Evolutionary conservation across 2,329 filamentous ascomycete species (phyloP), one percentile per base, ranked within the genome.

Genomic region (Capronia epimyces): DNA sequence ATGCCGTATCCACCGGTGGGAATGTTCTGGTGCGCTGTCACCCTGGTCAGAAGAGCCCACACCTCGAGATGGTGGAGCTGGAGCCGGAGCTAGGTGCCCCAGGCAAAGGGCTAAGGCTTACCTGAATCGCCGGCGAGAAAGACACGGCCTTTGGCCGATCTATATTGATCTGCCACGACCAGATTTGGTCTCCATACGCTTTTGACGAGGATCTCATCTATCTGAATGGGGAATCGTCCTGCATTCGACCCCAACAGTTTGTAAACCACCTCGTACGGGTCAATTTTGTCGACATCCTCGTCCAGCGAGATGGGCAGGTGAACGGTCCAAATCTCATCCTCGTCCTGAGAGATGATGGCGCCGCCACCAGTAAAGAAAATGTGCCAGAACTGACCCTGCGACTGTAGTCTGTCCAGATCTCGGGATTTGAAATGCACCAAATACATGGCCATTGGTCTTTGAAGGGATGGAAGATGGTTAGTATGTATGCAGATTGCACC

Each of bases 1-100:
- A 69, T 64, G 2, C 69, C 69, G 41, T 69, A 67, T 1, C 67
- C 69, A 2, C 69, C 68, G 3, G 59, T 60, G 1, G 67, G 66
- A n/a, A 63, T 60, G 22, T 63, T 65, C 18, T 62, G 58, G 51
- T 71, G 68, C 5, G 67, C 67, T 34, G 64, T 52, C 52, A 69
- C 66, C 2, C 65, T 65, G 6, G 62, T 60, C 1, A 69, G 60
- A 22, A 67, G 62, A 9, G n/a, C n/a, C n/a, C n/a, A n/a, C n/a
- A n/a, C n/a, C n/a, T n/a, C n/a, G n/a, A n/a, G n/a, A n/a, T n/a
- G n/a, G n/a, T n/a, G n/a, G n/a, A n/a, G n/a, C n/a, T n/a, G n/a
- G n/a, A n/a, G n/a, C n/a, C n/a, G n/a, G n/a, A n/a, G n/a, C n/a
- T n/a, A n/a, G n/a, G n/a, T n/a, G n/a, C n/a, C n/a, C n/a, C n/a